phyloP scores from a whole-genome alignment of 805 yeast species.

The Cyberlindnera veronae region DNA sequence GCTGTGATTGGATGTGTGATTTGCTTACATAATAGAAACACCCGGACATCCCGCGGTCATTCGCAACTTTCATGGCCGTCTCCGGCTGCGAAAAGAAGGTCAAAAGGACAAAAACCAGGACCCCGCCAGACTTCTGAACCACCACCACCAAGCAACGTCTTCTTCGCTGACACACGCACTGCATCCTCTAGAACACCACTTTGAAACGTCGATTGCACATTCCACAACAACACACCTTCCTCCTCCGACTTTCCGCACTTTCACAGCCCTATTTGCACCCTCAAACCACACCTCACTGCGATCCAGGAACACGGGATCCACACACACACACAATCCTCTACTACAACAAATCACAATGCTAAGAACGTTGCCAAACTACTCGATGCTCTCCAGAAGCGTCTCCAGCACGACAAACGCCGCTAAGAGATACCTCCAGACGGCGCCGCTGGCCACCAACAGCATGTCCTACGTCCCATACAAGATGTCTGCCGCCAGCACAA shows the following conservation, averaged over 20 bases:
- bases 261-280: not conserved
- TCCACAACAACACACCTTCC: not conserved
- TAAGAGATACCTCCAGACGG: slow-evolving; percentile 31
- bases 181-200: not conserved
- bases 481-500: slow-evolving; percentile 1
- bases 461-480: slow-evolving; percentile 21
- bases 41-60: slow-evolving; percentile 9
- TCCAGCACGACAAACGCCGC: slow-evolving; percentile 17
- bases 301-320: not conserved
- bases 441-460: slow-evolving; percentile 23
- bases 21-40: slow-evolving; percentile 1
- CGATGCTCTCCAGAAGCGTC: slow-evolving; percentile 13
- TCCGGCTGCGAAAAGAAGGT: too few relatives aligned
- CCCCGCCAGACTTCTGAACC: not conserved
- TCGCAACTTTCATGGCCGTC: not conserved
- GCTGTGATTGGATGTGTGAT: slow-evolving; percentile 2
- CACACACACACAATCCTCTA: too few relatives aligned
- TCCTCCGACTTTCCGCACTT: not conserved
- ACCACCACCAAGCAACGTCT: not conserved
- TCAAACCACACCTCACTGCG: not conserved
- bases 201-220: not conserved
- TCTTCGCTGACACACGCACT: not conserved
- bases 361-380: slow-evolving; percentile 7
- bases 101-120: not conserved
- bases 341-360: slow-evolving; percentile 8